These are phyloP conservation scores for Globisporangium radiosum DNA, from an alignment of 352 stramenopile genomes.

Conservation along the genomic window DNA sequence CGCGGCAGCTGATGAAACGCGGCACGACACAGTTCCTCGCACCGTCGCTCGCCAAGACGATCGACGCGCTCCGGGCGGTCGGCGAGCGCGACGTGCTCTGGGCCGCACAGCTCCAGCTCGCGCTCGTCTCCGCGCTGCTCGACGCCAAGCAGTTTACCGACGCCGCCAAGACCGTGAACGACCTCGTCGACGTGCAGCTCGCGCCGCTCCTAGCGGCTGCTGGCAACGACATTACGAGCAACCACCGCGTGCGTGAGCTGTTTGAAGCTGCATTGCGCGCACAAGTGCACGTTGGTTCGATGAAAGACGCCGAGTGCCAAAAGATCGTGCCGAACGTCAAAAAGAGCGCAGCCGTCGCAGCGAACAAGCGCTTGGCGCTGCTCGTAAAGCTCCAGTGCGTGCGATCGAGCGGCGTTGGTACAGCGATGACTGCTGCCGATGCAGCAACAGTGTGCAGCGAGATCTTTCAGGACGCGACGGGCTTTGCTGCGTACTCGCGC, in stretches of 20 bases:
- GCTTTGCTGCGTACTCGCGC: slow-evolving; percentile 26
- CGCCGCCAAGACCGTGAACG: slow-evolving; percentile 56
- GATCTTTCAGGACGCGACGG: slow-evolving; percentile 55
- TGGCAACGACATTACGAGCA: slow-evolving; percentile 13
- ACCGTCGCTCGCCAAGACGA: slow-evolving; percentile 50
- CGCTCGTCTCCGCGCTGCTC: slow-evolving; percentile 60
- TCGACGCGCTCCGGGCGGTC: slow-evolving; percentile 63
- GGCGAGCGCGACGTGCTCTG: slow-evolving; percentile 71
- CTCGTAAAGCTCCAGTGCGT: slow-evolving; percentile 63
- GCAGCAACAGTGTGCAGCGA: slow-evolving; percentile 15
- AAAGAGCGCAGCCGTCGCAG: slow-evolving; percentile 22
- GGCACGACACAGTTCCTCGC: slow-evolving; percentile 66
- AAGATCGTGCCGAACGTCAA: slow-evolving; percentile 63
- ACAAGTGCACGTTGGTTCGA: slow-evolving; percentile 62
- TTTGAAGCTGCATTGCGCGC: slow-evolving; percentile 64
- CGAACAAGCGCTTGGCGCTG: slow-evolving; percentile 33
- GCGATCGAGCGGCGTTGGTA: slow-evolving; percentile 36
- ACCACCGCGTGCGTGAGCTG: slow-evolving; percentile 24
- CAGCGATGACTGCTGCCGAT: slow-evolving; percentile 16
- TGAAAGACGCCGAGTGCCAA: slow-evolving; percentile 74
- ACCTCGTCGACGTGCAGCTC: slow-evolving; percentile 60
- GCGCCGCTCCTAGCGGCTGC: slow-evolving; percentile 21
- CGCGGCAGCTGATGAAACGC: slow-evolving; percentile 76
- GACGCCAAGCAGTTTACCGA: slow-evolving; percentile 53
- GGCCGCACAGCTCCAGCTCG: slow-evolving; percentile 52